Percentiles rank a stretch among this genome's conserved stretches.
Conservation (phyloP, 2,329 filamentous ascomycete species). For the Paracamarosporium sp. region DNA sequence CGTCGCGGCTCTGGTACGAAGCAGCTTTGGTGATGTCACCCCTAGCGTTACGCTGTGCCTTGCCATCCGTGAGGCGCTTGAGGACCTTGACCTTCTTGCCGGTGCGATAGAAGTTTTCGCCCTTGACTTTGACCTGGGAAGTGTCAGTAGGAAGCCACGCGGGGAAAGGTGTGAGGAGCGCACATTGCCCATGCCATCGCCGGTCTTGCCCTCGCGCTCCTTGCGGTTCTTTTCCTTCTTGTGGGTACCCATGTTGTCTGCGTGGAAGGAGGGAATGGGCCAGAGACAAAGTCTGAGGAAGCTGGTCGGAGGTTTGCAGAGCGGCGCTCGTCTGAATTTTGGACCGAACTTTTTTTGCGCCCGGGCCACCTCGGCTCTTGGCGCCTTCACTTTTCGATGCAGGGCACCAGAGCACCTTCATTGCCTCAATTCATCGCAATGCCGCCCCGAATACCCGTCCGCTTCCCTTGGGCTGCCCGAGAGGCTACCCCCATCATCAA, state of each 20-base stretch:
- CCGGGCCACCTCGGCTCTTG: constrained; percentile 7
- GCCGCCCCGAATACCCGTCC: constrained; percentile 51
- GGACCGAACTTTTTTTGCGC: constrained; percentile 10
- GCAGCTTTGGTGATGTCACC: constrained; percentile 88
- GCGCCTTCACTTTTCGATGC: constrained; percentile 14
- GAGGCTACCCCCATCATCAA: constrained; percentile 18
- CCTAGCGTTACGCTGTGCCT: constrained; percentile 78
- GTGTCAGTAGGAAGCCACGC: constrained; percentile 3
- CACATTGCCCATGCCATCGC: constrained; percentile 85
- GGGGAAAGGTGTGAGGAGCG: neutral
- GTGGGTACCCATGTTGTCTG: constrained; percentile 75
- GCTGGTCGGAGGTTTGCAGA: constrained; percentile 15
- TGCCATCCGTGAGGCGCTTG: constrained; percentile 90
- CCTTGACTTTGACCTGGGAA: constrained; percentile 74
- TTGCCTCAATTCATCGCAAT: constrained; percentile 36
- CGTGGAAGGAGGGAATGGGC: constrained; percentile 7
- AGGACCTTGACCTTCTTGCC: constrained; percentile 84
- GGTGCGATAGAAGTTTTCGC: constrained; percentile 96
- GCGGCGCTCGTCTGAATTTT: constrained; percentile 14
- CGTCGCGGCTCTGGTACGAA: constrained; percentile 80
- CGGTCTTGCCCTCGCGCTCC: constrained; percentile 81
- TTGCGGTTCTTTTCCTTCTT: constrained; percentile 91
- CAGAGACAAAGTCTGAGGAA: neutral
- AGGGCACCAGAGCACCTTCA: constrained; percentile 22
- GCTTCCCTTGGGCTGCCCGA: constrained; percentile 38